phyloP scores from a whole-genome alignment of 176 grass and related monocot genomes.

The Hordeum marinum region DNA sequence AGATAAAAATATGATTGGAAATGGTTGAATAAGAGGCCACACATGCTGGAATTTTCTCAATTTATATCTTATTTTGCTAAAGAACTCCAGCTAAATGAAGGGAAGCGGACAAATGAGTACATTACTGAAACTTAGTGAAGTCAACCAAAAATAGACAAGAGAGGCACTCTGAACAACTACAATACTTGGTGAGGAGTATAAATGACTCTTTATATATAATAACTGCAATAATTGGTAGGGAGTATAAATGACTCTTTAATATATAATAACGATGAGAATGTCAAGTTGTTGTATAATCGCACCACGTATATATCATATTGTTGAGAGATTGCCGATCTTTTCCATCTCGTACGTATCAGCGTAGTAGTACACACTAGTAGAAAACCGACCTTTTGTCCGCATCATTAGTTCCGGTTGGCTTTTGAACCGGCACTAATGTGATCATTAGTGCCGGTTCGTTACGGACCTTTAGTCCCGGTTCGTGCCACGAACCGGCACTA shows the following conservation, averaged over 20 bases:
- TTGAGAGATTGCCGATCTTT: slow-evolving; percentile 69
- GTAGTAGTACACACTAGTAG: too few relatives aligned
- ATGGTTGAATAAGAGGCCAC: background rate
- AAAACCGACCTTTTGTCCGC: too few relatives aligned
- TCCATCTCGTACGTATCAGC: background rate
- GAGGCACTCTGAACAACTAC: background rate
- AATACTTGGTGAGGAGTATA: background rate
- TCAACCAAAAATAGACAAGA: background rate
- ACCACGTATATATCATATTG: slow-evolving; percentile 50
- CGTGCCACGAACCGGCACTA: too few relatives aligned
- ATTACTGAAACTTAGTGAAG: background rate
- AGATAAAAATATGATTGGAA: background rate
- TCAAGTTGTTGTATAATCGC: background rate
- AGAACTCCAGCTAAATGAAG: background rate
- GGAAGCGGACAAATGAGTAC: background rate
- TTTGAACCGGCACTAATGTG: too few relatives aligned
- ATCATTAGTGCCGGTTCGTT: too few relatives aligned
- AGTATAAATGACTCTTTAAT: background rate
- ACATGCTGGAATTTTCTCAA: background rate
- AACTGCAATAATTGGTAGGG: too few relatives aligned
- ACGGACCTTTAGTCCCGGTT: too few relatives aligned
- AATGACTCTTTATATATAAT: too few relatives aligned
- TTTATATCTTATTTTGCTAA: background rate
- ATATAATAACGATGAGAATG: background rate
- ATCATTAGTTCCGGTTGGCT: too few relatives aligned